Percentiles rank a stretch among this genome's conserved stretches.
phyloP scores from a whole-genome alignment of 768 basidiomycete genomes.

The Mycena chlorophos region DNA sequence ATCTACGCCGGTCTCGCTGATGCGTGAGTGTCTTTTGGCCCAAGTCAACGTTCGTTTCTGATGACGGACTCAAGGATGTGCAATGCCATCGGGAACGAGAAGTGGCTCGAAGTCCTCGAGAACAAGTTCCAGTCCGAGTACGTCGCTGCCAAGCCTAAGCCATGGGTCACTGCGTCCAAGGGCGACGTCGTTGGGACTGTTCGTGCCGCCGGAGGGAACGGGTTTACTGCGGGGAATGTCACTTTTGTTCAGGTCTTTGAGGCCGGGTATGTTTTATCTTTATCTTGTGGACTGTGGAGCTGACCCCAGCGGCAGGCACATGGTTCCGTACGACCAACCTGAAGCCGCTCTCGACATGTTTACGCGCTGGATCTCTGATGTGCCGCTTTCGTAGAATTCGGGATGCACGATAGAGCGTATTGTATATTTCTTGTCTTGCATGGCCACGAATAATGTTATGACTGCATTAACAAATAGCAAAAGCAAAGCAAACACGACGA shows the following conservation, averaged over 20 bases:
- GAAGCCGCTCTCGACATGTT: conserved; percentile 66
- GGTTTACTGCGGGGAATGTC: conserved; percentile 74
- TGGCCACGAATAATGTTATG: too few species aligned
- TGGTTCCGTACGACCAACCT: conserved; percentile 91
- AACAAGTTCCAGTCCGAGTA: conserved; percentile 67
- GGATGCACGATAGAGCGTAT: too few species aligned
- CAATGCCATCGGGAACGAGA: conserved; percentile 81
- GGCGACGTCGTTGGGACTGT: conserved; percentile 67
- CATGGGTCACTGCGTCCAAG: conserved; percentile 56
- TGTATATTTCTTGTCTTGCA: too few species aligned
- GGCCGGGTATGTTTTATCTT: conserved; percentile 62
- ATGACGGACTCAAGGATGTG: conserved; percentile 61
- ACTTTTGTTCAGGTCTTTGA: conserved; percentile 78
- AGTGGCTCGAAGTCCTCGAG: conserved; percentile 68
- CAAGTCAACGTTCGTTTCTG: conserved; percentile 2
- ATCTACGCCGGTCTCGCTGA: conserved; percentile 89
- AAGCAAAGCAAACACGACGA: too few species aligned
- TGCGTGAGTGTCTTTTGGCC: conserved; percentile 34
- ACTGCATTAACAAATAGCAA: too few species aligned
- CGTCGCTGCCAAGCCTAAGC: conserved; percentile 42
- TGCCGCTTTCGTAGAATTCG: too few species aligned
- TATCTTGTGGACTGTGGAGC: background rate
- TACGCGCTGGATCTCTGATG: background rate
- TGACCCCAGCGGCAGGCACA: conserved; percentile 52
- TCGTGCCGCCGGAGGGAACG: conserved; percentile 64